phyloP scores from a whole-genome alignment of 2,329 filamentous ascomycete species.

The Diaporthe citriasiana region DNA sequence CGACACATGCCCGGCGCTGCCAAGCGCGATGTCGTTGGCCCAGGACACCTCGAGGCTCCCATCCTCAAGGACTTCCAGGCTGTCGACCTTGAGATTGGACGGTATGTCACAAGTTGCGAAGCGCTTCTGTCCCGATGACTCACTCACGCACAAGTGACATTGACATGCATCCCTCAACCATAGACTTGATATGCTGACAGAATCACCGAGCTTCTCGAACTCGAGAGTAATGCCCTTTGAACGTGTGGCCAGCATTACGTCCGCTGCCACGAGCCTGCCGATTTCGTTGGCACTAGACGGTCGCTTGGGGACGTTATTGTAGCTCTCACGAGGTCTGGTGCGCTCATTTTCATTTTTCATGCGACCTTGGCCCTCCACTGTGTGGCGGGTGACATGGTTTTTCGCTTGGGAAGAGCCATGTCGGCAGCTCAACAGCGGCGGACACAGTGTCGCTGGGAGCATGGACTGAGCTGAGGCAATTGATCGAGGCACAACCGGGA shows the following conservation, averaged over 20 bases:
- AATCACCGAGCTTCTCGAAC: background rate
- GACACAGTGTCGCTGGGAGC: background rate
- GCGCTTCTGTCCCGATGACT: constrained; percentile 71
- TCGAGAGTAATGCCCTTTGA: background rate
- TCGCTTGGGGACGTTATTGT: background rate
- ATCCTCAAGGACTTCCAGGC: constrained; percentile 51
- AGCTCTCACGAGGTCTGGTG: background rate
- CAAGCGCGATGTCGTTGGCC: constrained; percentile 59
- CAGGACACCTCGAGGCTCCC: constrained; percentile 72
- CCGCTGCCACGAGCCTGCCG: background rate
- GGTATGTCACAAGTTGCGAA: constrained; percentile 61
- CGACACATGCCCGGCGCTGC: constrained; percentile 49
- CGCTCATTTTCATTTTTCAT: background rate
- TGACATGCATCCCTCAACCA: constrained; percentile 68
- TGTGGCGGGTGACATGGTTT: background rate
- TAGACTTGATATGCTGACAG: background rate
- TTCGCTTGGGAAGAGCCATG: background rate
- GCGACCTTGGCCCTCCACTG: background rate
- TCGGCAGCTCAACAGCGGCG: constrained; percentile 1
- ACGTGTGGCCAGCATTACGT: background rate
- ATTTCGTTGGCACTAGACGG: background rate
- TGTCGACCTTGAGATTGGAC: constrained; percentile 49
- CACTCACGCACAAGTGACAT: constrained; percentile 67
- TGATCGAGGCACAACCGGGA: background rate
- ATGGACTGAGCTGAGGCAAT: background rate